A percentile compares a stretch with the other conserved stretches of the same genome.
phyloP scores from a whole-genome alignment of 2,329 filamentous ascomycete species.

The Tolypocladium album region DNA sequence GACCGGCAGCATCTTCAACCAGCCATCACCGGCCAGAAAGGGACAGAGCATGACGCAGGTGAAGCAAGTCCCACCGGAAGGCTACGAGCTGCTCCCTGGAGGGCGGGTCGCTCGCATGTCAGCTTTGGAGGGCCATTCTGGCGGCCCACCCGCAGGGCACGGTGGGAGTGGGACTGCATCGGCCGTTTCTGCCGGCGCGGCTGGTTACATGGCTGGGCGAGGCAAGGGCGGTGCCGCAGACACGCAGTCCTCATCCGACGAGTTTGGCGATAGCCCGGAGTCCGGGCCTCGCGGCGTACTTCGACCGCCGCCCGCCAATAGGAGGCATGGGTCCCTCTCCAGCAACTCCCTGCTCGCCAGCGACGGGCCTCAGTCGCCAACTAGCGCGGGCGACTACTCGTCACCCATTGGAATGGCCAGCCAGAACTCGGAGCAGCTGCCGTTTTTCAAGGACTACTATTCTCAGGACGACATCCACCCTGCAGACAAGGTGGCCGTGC shows the following conservation, averaged over 20 bases:
- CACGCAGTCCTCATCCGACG: slow-evolving; percentile 60
- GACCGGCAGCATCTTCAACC: slow-evolving; percentile 73
- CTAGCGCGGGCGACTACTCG: slow-evolving; percentile 62
- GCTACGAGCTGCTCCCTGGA: slow-evolving; percentile 69
- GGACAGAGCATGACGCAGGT: slow-evolving; percentile 31
- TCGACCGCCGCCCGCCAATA: slow-evolving; percentile 47
- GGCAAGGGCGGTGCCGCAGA: slow-evolving; percentile 32
- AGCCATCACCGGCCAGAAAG: slow-evolving; percentile 63
- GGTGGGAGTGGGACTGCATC: slow-evolving; percentile 17
- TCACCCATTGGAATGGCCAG: slow-evolving; percentile 76
- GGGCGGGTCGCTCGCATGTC: slow-evolving; percentile 94
- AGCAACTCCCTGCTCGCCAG: slow-evolving; percentile 67
- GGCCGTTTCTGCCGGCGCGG: slow-evolving; percentile 21
- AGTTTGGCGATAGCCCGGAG: slow-evolving; percentile 60
- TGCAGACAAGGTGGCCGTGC: slow-evolving; percentile 75
- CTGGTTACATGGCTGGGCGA: slow-evolving; percentile 33
- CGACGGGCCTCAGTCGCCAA: slow-evolving; percentile 64
- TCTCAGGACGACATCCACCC: slow-evolving; percentile 93
- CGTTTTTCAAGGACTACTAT: slow-evolving; percentile 98
- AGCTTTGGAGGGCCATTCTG: slow-evolving; percentile 68
- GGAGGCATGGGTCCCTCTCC: slow-evolving; percentile 80
- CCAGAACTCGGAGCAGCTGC: slow-evolving; percentile 88
- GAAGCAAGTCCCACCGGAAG: slow-evolving; percentile 29
- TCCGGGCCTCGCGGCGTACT: slow-evolving; percentile 50
- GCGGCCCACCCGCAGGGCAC: slow-evolving; percentile 46